Base-by-base conservation (phyloP, 2,329 filamentous ascomycete species). In the Anisogramma anomala region DNA sequence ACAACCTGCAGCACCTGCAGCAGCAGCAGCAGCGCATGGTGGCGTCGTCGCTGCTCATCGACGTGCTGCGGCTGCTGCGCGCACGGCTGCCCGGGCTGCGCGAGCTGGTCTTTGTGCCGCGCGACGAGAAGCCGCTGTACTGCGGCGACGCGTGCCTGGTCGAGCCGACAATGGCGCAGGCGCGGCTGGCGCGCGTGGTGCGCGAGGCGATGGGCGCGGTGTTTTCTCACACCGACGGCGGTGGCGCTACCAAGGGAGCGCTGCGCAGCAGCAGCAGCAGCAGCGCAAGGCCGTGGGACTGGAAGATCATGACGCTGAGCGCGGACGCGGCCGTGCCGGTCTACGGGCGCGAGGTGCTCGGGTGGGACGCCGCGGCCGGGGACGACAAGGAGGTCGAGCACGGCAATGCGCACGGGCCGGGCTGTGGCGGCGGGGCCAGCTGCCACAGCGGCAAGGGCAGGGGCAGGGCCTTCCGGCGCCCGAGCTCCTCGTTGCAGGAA, bases 101-200 rank as follows among this genome's bases (percentile, higher is more conserved):
- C 41, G 62, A 64, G 46, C 55, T 71, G 32, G 55, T 66, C 30
- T 64, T 71, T 41, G 61, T 71, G 30, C 64, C 64, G 17, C 55
- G 58, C 15, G 58, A 61, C 23, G 57, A 60, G 30, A 60, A 63
- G 45, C 55, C 55, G 3, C 35, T 56, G 32, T 56, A 59, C 38
- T 53, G 55, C 33, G 43, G 52, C 17, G 50, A 54, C 26, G 48
- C 49, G 19, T 50, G 47, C 11, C 52, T 59, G 22, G 49, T 58
- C 10, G 52, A 59, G 30, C 53, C 57, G 6, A 47, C 49, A 22
- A 52, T 61, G 36, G 53, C 53, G 3, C 53, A 58, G 33, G 53
- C 57, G 37, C 54, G 60, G 25, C 58, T 69, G 48, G 54, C 54
- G 17, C 50, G 53, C 27, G 62, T 65, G 45, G 55, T 67, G 15